Percentiles rank a stretch among this genome's conserved stretches.
These are phyloP conservation scores for Pythium brassicae DNA, from an alignment of 352 stramenopile species.

Conservation along the genomic window DNA sequence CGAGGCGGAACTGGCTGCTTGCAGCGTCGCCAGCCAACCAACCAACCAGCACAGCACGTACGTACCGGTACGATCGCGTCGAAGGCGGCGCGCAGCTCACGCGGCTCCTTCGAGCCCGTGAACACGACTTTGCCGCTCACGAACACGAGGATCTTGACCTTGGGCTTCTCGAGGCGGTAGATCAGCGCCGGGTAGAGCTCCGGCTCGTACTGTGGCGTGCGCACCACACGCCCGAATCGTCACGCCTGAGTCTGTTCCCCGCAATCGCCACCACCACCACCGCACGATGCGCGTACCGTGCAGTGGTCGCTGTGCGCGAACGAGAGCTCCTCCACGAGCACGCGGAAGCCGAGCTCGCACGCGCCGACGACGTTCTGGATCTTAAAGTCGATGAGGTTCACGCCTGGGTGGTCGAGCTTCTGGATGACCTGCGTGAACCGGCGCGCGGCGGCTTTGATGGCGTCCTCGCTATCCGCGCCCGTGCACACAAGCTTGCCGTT, in stretches of 20 bases:
- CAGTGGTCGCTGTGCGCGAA: slow-evolving; percentile 71
- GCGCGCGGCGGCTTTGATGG: slow-evolving; percentile 68
- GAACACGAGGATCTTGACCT: slow-evolving; percentile 99
- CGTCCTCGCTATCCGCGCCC: slow-evolving; percentile 64
- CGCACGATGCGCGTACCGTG: slow-evolving; percentile 32
- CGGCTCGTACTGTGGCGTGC: slow-evolving; percentile 90
- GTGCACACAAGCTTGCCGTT: slow-evolving; percentile 84
- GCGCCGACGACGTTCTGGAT: slow-evolving; percentile 82
- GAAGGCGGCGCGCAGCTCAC: slow-evolving; percentile 81
- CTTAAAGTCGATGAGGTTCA: slow-evolving; percentile 87
- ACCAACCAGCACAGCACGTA: too few relatives aligned
- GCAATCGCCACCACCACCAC: background rate
- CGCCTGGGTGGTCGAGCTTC: slow-evolving; percentile 79
- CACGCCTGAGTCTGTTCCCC: too few relatives aligned
- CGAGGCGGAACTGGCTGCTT: too few relatives aligned
- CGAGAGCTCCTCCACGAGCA: slow-evolving; percentile 78
- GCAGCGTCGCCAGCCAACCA: too few relatives aligned
- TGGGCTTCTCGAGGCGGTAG: slow-evolving; percentile 95
- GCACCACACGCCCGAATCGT: too few relatives aligned
- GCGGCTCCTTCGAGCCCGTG: slow-evolving; percentile 89
- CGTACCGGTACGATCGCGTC: slow-evolving; percentile 71
- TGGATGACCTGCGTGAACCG: slow-evolving; percentile 84
- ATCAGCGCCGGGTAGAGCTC: slow-evolving; percentile 99
- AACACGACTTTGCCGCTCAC: slow-evolving; percentile 98
- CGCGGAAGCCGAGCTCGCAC: slow-evolving; percentile 66